Base-by-base conservation (phyloP, 2,329 filamentous ascomycete genomes). In the Exutisphaerella laricina region DNA sequence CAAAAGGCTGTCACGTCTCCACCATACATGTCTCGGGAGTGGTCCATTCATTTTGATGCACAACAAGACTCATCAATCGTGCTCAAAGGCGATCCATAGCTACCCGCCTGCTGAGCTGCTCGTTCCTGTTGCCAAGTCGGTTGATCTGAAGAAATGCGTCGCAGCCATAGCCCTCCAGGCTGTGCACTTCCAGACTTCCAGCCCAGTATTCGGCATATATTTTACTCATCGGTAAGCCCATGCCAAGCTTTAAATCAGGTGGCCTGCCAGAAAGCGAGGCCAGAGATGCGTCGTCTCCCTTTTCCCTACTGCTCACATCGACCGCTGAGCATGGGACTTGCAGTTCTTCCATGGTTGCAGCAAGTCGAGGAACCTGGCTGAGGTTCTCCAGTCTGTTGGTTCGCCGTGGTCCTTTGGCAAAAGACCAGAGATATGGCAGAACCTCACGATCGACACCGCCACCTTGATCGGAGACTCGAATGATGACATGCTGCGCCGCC, bases 151-250 rank as follows among this genome's bases (percentile, higher is more conserved):
- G 68, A 60, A 98, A 98, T 0, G 86, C 89, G 69, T 98, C 92
- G 5, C 94, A 88, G 10, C 92, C 92, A 62, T 96, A 97, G 1
- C 92, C 94, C 61, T 96, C 90, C 5, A 98, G 70, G 59, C 85
- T 96, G 63, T 97, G 90, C 45, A 97, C 66, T 58, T 95, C 85
- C 6, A 98, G 70, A 57, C 79, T 92, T 17, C 92, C 92, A 2
- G 92, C 92, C 92, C 92, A 98, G 66, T 97, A 97, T 66, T 97
- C 90, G 20, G 90, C 88, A 65, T 97, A 98, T 2, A 97, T 86
- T 49, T 88, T 79, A 58, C 89, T 95, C 68, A 98, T 82, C 0
- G 92, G 92, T 39, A 98, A 67, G 1, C 92, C 92, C 76, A 98
- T 94, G 3, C 92, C 92, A 1, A 98, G 74, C 8, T 88, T 79